Percentiles rank a stretch among this genome's conserved stretches.
Evolutionary conservation across 192 early-diverging fungal genomes (phyloP).

Genomic region (Mortierella hygrophila): DNA sequence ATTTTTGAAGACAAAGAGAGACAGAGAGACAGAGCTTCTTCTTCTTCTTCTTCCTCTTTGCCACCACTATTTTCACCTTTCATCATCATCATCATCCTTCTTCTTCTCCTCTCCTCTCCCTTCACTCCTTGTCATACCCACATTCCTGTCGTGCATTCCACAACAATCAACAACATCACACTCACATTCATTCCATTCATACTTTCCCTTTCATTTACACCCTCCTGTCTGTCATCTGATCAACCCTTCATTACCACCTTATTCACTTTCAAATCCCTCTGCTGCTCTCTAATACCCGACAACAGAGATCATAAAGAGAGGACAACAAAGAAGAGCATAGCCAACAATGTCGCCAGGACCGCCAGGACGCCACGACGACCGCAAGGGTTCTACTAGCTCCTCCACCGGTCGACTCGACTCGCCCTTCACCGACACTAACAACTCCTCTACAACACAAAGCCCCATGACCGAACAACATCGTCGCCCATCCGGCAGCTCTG

Average conservation of each 20-base stretch:
- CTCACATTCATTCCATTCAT: neutral
- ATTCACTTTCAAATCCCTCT: too few species aligned
- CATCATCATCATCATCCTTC: neutral
- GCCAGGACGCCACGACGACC: constrained; percentile 13
- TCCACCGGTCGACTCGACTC: constrained; percentile 1
- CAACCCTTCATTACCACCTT: neutral
- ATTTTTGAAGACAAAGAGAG: neutral
- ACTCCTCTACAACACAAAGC: neutral
- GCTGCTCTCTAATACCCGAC: neutral
- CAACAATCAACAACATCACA: too few species aligned
- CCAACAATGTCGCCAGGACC: constrained; percentile 29
- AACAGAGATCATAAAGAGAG: too few species aligned
- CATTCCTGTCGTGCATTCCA: too few species aligned
- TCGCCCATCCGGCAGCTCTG: constrained; percentile 38
- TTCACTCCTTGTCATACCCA: too few species aligned
- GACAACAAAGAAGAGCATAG: neutral
- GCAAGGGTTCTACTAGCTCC: constrained; percentile 26
- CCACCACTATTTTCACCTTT: neutral
- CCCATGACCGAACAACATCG: constrained; percentile 15
- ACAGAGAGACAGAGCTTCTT: neutral
- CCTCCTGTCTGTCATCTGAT: neutral
- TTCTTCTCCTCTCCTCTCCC: neutral
- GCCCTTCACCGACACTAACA: neutral
- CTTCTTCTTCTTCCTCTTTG: too few species aligned
- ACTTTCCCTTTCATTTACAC: neutral